Conservation (phyloP, 2,329 filamentous ascomycete genomes). For the Aspergillus sojae region DNA sequence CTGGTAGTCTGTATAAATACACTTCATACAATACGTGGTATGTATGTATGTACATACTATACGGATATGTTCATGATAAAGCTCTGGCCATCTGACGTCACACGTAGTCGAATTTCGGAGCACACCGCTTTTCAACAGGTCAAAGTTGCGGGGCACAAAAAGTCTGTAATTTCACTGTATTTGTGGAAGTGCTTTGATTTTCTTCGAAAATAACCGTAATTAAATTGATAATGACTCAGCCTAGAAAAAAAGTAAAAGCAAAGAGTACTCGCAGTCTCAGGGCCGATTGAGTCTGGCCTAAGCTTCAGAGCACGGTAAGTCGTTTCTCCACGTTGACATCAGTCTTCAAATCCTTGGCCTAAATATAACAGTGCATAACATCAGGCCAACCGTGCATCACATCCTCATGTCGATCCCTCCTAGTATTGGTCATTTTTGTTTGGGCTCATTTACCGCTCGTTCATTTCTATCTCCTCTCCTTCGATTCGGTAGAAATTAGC, state of each 20-base stretch:
- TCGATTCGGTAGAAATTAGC: neutral
- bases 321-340: neutral
- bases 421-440: neutral
- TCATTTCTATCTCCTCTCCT: neutral
- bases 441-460: neutral
- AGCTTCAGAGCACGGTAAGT: neutral
- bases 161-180: neutral
- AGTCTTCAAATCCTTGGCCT: neutral
- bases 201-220: neutral
- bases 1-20: neutral
- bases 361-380: neutral
- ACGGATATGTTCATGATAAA: conserved; percentile 1
- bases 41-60: too few relatives aligned
- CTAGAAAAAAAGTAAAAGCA: neutral
- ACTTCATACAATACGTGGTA: neutral
- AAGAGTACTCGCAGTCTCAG: too few relatives aligned
- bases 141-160: neutral
- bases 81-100: conserved; percentile 26
- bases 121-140: conserved; percentile 22
- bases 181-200: neutral
- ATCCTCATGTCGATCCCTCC: neutral
- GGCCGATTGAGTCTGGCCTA: neutral
- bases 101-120: neutral
- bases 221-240: neutral
- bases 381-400: neutral